These are phyloP conservation scores for Monosporascus sp. DNA, from an alignment of 2,329 filamentous ascomycete species.

Conservation along the genomic window DNA sequence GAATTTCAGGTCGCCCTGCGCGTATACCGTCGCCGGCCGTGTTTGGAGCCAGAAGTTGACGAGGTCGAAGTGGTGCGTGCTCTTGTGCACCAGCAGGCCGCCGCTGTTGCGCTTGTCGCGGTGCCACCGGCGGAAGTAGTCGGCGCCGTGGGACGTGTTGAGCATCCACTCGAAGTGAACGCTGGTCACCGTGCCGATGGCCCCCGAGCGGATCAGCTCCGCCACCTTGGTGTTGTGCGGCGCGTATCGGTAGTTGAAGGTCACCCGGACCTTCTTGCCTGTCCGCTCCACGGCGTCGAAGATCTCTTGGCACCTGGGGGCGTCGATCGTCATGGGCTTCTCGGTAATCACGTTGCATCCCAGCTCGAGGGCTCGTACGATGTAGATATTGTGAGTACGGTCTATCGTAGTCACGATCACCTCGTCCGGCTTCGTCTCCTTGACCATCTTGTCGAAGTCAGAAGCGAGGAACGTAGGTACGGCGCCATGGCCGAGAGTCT, in stretches of 20 bases:
- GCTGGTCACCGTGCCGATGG: conserved; percentile 50
- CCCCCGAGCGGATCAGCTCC: conserved; percentile 46
- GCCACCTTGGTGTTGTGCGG: conserved; percentile 59
- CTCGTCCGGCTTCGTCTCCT: conserved; percentile 51
- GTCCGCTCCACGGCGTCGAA: conserved; percentile 48
- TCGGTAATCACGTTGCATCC: conserved; percentile 58
- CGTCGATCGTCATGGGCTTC: conserved; percentile 61
- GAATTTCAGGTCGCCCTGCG: conserved; percentile 53
- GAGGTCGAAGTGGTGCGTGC: conserved; percentile 59
- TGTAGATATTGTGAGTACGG: conserved; percentile 56
- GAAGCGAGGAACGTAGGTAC: conserved; percentile 49
- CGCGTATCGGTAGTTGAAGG: conserved; percentile 61
- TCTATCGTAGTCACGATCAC: conserved; percentile 60
- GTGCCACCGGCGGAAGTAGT: conserved; percentile 61
- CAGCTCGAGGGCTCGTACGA: conserved; percentile 51
- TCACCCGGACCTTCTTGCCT: conserved; percentile 45
- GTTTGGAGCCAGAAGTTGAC: conserved; percentile 59
- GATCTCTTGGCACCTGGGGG: conserved; percentile 47
- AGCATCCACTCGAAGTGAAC: conserved; percentile 62
- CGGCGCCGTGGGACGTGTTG: conserved; percentile 55
- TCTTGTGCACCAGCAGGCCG: conserved; percentile 56
- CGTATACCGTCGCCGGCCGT: conserved; percentile 49
- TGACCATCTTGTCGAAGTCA: conserved; percentile 54
- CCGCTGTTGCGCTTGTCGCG: conserved; percentile 55
- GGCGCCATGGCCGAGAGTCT: conserved; percentile 36